Conservation (phyloP, 495 filamentous ascomycete genomes). For the Hypoxylon perforatum region DNA sequence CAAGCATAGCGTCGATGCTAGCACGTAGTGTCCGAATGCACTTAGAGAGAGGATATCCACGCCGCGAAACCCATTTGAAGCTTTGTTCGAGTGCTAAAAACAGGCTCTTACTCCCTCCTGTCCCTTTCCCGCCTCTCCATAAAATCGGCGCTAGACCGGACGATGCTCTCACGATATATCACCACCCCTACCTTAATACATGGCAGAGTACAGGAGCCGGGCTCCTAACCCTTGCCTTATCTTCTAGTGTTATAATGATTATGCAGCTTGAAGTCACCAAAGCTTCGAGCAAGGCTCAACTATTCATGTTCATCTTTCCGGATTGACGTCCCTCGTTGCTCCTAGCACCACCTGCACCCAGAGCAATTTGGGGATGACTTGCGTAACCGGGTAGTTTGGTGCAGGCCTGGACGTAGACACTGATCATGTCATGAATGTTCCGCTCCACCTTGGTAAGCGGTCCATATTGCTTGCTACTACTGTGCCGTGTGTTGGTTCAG, state of each 20-base stretch:
- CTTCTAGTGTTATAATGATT: conserved; percentile 27
- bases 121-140: conserved; percentile 29
- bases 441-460: background rate
- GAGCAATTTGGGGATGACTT: conserved; percentile 6
- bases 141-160: conserved; percentile 40
- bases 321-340: conserved; percentile 34
- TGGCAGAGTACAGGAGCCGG: background rate
- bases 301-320: conserved; percentile 28
- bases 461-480: background rate
- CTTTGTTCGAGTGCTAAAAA: conserved; percentile 19
- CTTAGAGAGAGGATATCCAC: conserved; percentile 6
- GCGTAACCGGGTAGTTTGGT: background rate
- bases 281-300: conserved; percentile 24
- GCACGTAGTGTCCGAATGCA: conserved; percentile 31
- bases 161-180: conserved; percentile 35
- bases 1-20: conserved; percentile 42
- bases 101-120: conserved; percentile 1
- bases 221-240: conserved; percentile 28
- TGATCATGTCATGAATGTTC: background rate
- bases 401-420: background rate
- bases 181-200: conserved; percentile 15
- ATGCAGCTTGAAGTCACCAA: conserved; percentile 41
- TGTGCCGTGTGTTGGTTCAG: background rate
- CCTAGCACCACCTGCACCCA: background rate
- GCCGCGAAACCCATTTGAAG: conserved; percentile 28